These are phyloP conservation scores for Pestalotiopsis sp. DNA, from an alignment of 2,329 filamentous ascomycete genomes.

Conservation along the genomic window DNA sequence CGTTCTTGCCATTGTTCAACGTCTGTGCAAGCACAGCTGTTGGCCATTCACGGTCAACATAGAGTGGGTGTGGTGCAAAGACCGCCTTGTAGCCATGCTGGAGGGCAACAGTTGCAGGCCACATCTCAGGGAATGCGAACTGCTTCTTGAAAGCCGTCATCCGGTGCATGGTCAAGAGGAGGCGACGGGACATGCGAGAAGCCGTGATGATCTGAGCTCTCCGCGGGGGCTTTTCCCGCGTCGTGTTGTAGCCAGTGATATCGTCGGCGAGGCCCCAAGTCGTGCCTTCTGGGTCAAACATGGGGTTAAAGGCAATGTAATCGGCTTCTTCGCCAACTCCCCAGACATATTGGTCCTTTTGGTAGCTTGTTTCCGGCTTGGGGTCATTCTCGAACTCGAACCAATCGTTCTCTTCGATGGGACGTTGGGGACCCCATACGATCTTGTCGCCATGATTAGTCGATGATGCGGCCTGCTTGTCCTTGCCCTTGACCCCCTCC, in stretches of 20 bases:
- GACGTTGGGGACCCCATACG: slow-evolving; percentile 84
- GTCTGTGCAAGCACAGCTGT: slow-evolving; percentile 74
- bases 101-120: slow-evolving; percentile 83
- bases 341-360: slow-evolving; percentile 83
- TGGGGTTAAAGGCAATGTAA: slow-evolving; percentile 86
- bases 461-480: slow-evolving; percentile 29
- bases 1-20: slow-evolving; percentile 80
- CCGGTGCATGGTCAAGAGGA: slow-evolving; percentile 86
- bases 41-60: slow-evolving; percentile 86
- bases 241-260: slow-evolving; percentile 81
- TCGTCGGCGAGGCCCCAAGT: slow-evolving; percentile 82
- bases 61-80: slow-evolving; percentile 87
- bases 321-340: slow-evolving; percentile 90
- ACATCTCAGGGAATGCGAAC: slow-evolving; percentile 96
- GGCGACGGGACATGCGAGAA: slow-evolving; percentile 77
- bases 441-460: slow-evolving; percentile 56
- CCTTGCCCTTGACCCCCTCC: slow-evolving; percentile 52
- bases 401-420: slow-evolving; percentile 68
- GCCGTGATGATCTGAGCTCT: slow-evolving; percentile 89
- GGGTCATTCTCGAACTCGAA: slow-evolving; percentile 76
- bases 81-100: slow-evolving; percentile 95
- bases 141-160: slow-evolving; percentile 85
- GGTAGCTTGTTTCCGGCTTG: slow-evolving; percentile 69
- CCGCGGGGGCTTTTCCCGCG: slow-evolving; percentile 67
- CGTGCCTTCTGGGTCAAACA: slow-evolving; percentile 88